Evolutionary conservation across 345 rosid species (phyloP).

Genomic region (Kandelia obovata): DNA sequence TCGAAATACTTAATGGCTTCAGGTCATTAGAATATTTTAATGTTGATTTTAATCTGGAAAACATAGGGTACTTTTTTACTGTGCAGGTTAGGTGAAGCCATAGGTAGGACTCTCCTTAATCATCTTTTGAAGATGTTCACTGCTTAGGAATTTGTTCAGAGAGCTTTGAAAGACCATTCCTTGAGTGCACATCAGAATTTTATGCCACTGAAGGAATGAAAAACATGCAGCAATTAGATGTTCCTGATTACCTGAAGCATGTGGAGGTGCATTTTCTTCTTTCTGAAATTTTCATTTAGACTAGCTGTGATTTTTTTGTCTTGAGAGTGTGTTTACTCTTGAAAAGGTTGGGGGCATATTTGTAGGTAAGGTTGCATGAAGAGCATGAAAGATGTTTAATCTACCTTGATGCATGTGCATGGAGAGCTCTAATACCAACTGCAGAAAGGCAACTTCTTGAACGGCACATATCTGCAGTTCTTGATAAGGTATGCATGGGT

Average conservation of each 20-base stretch:
- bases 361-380: constrained; percentile 87
- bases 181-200: constrained; percentile 87
- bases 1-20: too few relatives aligned
- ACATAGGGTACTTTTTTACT: constrained; percentile 11
- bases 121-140: constrained; percentile 99
- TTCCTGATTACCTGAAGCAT: constrained; percentile 95
- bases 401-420: constrained; percentile 78
- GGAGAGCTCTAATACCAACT: constrained; percentile 77
- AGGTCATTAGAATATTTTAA: background rate
- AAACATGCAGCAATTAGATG: constrained; percentile 92
- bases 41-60: too few relatives aligned
- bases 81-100: constrained; percentile 85
- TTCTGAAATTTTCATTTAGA: background rate
- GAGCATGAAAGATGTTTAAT: constrained; percentile 93
- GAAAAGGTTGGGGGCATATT: constrained; percentile 13
- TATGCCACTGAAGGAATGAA: constrained; percentile 97
- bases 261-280: constrained; percentile 67
- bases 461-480: constrained; percentile 77
- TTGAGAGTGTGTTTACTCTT: background rate
- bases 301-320: background rate
- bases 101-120: constrained; percentile 74
- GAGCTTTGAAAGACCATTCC: constrained; percentile 91
- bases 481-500: constrained; percentile 63
- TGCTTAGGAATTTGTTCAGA: constrained; percentile 89
- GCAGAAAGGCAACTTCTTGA: constrained; percentile 86